Percentiles rank a stretch among this genome's conserved stretches.
These are phyloP conservation scores for Juncus inflexus DNA, from an alignment of 176 grass and related monocot species.

Conservation along the genomic window DNA sequence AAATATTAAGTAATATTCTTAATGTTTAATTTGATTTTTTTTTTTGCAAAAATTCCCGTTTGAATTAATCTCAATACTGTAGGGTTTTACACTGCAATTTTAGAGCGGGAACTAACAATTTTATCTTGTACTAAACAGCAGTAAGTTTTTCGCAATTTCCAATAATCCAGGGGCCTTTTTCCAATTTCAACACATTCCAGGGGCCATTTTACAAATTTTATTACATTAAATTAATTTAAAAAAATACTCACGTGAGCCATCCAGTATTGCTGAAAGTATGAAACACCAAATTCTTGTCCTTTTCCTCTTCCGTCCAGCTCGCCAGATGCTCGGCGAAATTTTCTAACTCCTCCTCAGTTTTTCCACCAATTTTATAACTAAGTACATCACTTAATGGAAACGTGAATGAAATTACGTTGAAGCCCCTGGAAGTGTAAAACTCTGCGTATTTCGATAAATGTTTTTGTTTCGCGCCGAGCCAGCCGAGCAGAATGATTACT, in stretches of 20 bases:
- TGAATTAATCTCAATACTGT: too few relatives aligned
- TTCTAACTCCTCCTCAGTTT: conserved; percentile 67
- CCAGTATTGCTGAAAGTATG: conserved; percentile 97
- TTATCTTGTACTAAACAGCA: too few relatives aligned
- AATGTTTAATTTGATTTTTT: conserved; percentile 81
- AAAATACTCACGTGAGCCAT: conserved; percentile 65
- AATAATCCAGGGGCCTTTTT: too few relatives aligned
- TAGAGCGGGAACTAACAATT: too few relatives aligned
- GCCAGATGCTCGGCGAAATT: conserved; percentile 64
- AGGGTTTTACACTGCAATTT: too few relatives aligned
- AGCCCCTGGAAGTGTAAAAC: conserved; percentile 85
- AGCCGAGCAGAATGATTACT: conserved; percentile 75
- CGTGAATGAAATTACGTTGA: conserved; percentile 78
- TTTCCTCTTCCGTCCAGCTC: conserved; percentile 74
- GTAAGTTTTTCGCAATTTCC: too few relatives aligned
- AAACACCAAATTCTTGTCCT: conserved; percentile 75
- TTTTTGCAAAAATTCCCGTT: too few relatives aligned
- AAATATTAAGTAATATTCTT: too few relatives aligned
- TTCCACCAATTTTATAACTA: conserved; percentile 66
- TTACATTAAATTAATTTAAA: too few relatives aligned
- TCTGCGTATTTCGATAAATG: conserved; percentile 85
- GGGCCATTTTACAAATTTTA: too few relatives aligned
- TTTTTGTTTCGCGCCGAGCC: conserved; percentile 91
- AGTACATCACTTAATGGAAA: conserved; percentile 76
- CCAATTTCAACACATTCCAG: too few relatives aligned